These are phyloP conservation scores for Malania oleifera DNA, from an alignment of 164 flowering plant species.

Conservation along the genomic window DNA sequence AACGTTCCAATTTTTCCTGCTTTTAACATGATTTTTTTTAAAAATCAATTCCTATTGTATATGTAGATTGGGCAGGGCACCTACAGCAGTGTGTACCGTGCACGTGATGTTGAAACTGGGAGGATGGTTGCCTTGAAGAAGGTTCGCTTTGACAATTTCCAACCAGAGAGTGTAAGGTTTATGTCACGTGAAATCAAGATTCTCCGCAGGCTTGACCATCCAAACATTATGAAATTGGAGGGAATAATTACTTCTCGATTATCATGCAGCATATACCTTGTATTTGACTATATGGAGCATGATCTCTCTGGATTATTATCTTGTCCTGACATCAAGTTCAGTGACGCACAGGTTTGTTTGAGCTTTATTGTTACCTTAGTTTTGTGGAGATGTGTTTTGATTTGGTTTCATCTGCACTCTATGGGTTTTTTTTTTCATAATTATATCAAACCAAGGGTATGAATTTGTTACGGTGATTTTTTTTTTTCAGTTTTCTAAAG, in stretches of 20 bases:
- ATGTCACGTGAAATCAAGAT: conserved; percentile 92
- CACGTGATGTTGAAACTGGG: conserved; percentile 66
- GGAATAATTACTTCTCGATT: conserved; percentile 73
- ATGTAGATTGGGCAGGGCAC: conserved; percentile 94
- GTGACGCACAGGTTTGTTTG: conserved; percentile 68
- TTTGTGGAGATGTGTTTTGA: neutral
- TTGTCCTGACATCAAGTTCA: conserved; percentile 69
- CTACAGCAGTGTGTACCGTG: conserved; percentile 84
- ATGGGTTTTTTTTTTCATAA: neutral
- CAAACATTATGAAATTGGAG: conserved; percentile 76
- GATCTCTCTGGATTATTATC: conserved; percentile 82
- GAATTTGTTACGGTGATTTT: no score
- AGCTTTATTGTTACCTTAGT: no score
- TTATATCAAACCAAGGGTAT: neutral
- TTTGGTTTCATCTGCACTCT: neutral
- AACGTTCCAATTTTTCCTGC: neutral
- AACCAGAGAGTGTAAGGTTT: conserved; percentile 88
- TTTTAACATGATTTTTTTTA: conserved; percentile 5
- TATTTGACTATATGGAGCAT: conserved; percentile 96
- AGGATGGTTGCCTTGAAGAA: conserved; percentile 78
- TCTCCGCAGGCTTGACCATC: conserved; percentile 84
- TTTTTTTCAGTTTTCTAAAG: neutral
- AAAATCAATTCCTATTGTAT: conserved; percentile 3
- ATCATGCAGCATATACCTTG: conserved; percentile 82
- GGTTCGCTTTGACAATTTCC: conserved; percentile 79